Conservation (phyloP, 257 asterid species). For the Solanum rostratum region DNA sequence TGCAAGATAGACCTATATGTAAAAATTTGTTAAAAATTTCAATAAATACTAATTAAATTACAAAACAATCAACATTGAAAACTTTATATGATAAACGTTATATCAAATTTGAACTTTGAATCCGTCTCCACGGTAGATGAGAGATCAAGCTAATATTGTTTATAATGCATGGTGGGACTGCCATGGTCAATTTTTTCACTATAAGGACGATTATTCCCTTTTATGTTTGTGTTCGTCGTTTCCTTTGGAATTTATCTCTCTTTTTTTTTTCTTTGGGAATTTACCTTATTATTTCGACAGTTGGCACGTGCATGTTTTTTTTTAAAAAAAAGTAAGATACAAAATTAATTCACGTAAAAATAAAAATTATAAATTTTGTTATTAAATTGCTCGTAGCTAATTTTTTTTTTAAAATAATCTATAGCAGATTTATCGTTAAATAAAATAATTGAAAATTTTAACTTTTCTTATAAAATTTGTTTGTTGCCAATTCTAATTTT, state of each 20-base stretch:
- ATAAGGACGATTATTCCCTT: constrained; percentile 56
- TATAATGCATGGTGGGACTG: constrained; percentile 16
- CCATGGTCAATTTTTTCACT: constrained; percentile 9
- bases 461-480: too few species aligned
- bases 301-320: constrained; percentile 41
- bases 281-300: constrained; percentile 18
- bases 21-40: background rate
- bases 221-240: constrained; percentile 44
- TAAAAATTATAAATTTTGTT: background rate
- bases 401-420: background rate
- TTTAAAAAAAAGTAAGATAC: background rate
- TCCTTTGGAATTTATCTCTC: constrained; percentile 16
- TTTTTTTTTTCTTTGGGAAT: background rate
- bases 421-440: background rate
- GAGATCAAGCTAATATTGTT: constrained; percentile 5
- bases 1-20: background rate
- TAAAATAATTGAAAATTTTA: too few species aligned
- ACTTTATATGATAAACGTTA: background rate
- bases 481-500: too few species aligned
- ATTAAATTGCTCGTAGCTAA: background rate
- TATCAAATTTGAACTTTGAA: background rate
- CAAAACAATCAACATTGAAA: background rate
- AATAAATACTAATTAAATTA: background rate
- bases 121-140: background rate
- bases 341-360: background rate